Percentiles rank a stretch among this genome's conserved stretches.
phyloP scores from a whole-genome alignment of 768 basidiomycete species.

The Mrakia frigida region DNA sequence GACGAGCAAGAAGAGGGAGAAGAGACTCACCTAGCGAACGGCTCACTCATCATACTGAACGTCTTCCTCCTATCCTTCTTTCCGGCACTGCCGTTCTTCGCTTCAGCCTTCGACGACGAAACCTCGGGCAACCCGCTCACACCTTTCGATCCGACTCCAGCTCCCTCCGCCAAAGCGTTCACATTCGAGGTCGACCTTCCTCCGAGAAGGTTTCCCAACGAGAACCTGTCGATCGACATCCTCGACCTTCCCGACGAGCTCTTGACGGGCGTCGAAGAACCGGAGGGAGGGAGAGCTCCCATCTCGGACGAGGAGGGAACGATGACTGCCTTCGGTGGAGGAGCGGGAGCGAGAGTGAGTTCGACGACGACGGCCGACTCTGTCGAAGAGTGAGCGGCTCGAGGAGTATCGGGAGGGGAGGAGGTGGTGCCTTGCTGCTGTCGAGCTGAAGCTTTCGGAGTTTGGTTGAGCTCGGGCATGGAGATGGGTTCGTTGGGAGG shows the following conservation, averaged over 20 bases:
- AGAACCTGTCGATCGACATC: conserved; percentile 72
- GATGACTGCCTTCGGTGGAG: neutral
- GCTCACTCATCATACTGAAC: conserved; percentile 79
- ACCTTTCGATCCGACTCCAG: conserved; percentile 18
- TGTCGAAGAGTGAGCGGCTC: neutral
- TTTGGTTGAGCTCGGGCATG: conserved; percentile 1
- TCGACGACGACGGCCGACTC: conserved; percentile 2
- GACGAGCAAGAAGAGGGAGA: neutral
- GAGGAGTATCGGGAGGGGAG: conserved; percentile 24
- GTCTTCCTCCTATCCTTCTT: conserved; percentile 59
- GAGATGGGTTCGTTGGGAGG: conserved; percentile 10
- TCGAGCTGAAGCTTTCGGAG: conserved; percentile 19
- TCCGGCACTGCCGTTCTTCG: conserved; percentile 48
- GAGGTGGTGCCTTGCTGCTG: neutral
- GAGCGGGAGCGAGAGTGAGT: neutral
- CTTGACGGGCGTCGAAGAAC: neutral
- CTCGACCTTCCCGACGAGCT: conserved; percentile 52
- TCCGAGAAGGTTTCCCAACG: conserved; percentile 66
- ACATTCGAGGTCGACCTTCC: conserved; percentile 26
- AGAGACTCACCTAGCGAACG: conserved; percentile 52
- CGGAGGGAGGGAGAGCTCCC: neutral
- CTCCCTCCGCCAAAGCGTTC: neutral
- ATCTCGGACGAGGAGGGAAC: neutral
- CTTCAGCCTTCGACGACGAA: neutral
- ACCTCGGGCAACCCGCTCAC: conserved; percentile 8